Conservation (phyloP, 2,329 filamentous ascomycete genomes). For the Helicocarpus griseus region DNA sequence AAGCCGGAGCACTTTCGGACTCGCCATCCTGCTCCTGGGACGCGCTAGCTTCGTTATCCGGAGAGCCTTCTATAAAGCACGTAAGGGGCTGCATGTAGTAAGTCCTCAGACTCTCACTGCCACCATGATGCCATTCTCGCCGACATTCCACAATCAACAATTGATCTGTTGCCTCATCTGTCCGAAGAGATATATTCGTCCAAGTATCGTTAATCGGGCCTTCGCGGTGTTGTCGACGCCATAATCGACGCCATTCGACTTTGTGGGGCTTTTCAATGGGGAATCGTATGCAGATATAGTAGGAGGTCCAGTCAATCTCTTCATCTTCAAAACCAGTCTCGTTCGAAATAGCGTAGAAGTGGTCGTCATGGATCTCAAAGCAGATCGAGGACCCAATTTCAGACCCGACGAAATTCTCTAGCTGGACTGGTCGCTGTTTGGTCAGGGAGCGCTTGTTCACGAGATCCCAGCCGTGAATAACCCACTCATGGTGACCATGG, state of each 20-base stretch:
- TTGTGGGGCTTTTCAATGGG: slow-evolving; percentile 41
- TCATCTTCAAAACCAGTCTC: slow-evolving; percentile 52
- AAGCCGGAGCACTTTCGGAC: neutral
- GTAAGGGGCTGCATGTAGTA: slow-evolving; percentile 49
- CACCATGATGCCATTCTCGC: slow-evolving; percentile 54
- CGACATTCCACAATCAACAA: slow-evolving; percentile 58
- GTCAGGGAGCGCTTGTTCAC: slow-evolving; percentile 30
- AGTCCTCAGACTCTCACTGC: slow-evolving; percentile 51
- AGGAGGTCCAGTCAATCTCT: slow-evolving; percentile 57
- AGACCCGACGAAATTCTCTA: slow-evolving; percentile 51
- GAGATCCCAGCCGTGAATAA: slow-evolving; percentile 46
- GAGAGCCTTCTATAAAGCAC: slow-evolving; percentile 15
- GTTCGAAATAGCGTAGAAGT: slow-evolving; percentile 63
- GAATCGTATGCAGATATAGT: slow-evolving; percentile 59
- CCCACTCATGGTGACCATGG: slow-evolving; percentile 54
- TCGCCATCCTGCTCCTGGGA: neutral
- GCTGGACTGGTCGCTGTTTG: slow-evolving; percentile 38
- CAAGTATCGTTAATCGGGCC: slow-evolving; percentile 66
- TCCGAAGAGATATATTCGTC: slow-evolving; percentile 55
- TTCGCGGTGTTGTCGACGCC: slow-evolving; percentile 58
- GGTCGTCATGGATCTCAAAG: slow-evolving; percentile 57
- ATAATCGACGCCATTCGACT: slow-evolving; percentile 45
- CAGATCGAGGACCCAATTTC: slow-evolving; percentile 60
- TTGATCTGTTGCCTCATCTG: slow-evolving; percentile 49
- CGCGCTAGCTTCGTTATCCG: neutral